phyloP scores from a whole-genome alignment of 2,329 filamentous ascomycete genomes.

The Tolypocladium album region DNA sequence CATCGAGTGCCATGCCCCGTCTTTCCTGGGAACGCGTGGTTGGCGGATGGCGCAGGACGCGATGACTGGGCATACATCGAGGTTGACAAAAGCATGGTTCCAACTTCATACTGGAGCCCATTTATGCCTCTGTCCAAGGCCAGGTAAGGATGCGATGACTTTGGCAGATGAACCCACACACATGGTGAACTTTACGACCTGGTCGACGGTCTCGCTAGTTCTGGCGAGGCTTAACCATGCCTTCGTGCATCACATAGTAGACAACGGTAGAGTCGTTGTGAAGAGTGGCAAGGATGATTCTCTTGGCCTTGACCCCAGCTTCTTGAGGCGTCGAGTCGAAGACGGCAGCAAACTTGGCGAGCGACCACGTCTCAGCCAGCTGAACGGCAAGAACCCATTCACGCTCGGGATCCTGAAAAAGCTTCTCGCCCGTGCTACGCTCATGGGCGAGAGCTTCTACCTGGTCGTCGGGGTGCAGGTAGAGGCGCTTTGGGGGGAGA shows the following conservation, averaged over 20 bases:
- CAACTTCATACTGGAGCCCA: slow-evolving; percentile 69
- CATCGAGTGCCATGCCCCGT: slow-evolving; percentile 44
- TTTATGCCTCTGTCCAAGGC: slow-evolving; percentile 60
- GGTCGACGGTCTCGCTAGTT: slow-evolving; percentile 41
- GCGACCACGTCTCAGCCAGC: slow-evolving; percentile 60
- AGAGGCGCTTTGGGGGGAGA: slow-evolving; percentile 60
- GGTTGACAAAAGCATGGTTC: neutral
- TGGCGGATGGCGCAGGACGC: neutral
- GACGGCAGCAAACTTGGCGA: slow-evolving; percentile 53
- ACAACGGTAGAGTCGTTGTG: slow-evolving; percentile 75
- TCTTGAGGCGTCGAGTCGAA: slow-evolving; percentile 51
- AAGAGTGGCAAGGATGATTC: slow-evolving; percentile 62
- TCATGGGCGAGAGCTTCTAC: slow-evolving; percentile 57
- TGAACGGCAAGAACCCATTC: slow-evolving; percentile 74
- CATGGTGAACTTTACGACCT: slow-evolving; percentile 59
- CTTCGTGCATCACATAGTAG: slow-evolving; percentile 78
- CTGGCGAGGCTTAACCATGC: slow-evolving; percentile 77
- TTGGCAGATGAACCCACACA: slow-evolving; percentile 66
- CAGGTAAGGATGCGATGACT: slow-evolving; percentile 58
- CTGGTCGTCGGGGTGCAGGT: slow-evolving; percentile 76
- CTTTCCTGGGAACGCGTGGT: neutral
- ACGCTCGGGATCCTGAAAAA: slow-evolving; percentile 41
- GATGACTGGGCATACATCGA: neutral
- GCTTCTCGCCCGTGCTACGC: slow-evolving; percentile 31
- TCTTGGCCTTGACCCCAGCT: slow-evolving; percentile 44